Percentiles rank a stretch among this genome's conserved stretches.
Conservation (phyloP, 345 rosid species). For the Eucalyptus curtisii region DNA sequence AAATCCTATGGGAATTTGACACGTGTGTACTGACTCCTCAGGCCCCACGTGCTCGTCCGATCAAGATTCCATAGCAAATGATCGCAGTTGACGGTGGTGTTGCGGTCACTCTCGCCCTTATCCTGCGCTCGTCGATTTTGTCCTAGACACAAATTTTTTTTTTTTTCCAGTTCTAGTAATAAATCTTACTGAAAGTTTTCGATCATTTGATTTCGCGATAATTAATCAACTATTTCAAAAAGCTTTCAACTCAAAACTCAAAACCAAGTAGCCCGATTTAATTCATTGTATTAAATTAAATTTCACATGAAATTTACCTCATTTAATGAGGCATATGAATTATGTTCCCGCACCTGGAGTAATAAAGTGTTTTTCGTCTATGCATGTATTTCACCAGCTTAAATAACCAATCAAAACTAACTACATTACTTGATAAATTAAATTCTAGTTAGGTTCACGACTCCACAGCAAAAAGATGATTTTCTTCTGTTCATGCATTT, state of each 20-base stretch:
- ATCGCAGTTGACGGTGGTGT: neutral
- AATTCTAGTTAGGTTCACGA: neutral
- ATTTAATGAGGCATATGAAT: neutral
- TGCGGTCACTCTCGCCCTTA: neutral
- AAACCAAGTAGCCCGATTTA: neutral
- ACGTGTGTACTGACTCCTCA: neutral
- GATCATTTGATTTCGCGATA: neutral
- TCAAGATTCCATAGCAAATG: neutral
- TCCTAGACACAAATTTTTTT: neutral
- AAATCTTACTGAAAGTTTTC: neutral
- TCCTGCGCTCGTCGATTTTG: neutral
- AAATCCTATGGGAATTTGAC: neutral
- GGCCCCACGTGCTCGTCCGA: neutral
- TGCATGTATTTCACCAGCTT: neutral
- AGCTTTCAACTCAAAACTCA: neutral
- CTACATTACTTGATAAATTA: neutral
- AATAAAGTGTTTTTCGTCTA: neutral
- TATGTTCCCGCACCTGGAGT: neutral
- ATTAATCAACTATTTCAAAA: neutral
- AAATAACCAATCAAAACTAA: neutral
- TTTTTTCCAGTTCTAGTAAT: neutral
- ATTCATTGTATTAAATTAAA: neutral
- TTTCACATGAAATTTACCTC: neutral
- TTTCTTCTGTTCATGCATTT: neutral
- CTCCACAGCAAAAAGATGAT: neutral